Evolutionary conservation across 139 green algal genomes (phyloP), one percentile per base, ranked within the genome.

Genomic region (Chlorella sp.): DNA sequence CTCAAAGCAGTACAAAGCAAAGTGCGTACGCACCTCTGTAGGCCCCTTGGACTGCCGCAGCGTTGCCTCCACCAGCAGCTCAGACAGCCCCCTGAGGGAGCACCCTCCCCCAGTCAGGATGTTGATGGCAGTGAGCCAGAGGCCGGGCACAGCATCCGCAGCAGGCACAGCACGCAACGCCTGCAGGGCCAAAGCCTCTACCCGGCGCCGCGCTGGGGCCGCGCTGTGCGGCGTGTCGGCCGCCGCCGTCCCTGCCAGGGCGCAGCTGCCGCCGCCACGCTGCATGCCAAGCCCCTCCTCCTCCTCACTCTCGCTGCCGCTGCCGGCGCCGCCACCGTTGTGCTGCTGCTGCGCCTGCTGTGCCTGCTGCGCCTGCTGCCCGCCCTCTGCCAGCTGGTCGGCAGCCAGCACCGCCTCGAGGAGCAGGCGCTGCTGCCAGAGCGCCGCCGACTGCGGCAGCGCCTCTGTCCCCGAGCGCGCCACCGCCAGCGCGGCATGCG

Each of bases 391-490:
- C 79, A 90, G 32, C 64, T 81, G 69, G 22, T 83, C 48, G 48
- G 81, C 88, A 37, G 73, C 36, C 71, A 73, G 26, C 28, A n/a
- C 48, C 32, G 86, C 83, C 80, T 94, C 86, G 57, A 96, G 78
- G 15, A 40, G n/a, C 81, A 96, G 86, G 36, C 89, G 85, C 77
- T 88, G 85, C 60, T 80, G 84, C 91, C 94, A 95, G 34, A 94
- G 42, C 4, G 68, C 53, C 1, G 89, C 90, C 42, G 86, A 91
- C n/a, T 32, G 61, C 0, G 93, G 92, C 40, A 86, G 76, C 9
- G 89, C 78, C 53, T 91, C 42, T 37, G 83, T 90, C n/a, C 88
- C 93, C n/a, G 68, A 48, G 36, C 83, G 87, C 21, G 90, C 89
- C 2, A 89, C 93, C 12, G 75, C 85, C 69, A 95, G 79, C 26